Base-by-base conservation (phyloP, 495 filamentous ascomycete species). In the Hyaloscypha hepaticicola region DNA sequence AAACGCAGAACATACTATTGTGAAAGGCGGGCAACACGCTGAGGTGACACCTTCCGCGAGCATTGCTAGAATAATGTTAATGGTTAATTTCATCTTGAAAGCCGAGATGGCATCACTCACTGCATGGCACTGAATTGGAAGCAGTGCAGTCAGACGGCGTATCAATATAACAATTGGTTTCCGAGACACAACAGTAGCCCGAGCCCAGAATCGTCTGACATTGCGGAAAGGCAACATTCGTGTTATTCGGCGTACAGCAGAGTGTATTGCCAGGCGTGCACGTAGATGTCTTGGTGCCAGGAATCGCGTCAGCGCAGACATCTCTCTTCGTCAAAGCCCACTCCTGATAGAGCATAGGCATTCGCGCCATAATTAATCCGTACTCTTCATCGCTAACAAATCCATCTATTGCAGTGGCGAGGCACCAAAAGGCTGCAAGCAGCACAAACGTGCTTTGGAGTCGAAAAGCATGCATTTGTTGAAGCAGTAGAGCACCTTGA, bases 221-320 rank as follows among this genome's bases (percentile, higher is more conserved):
- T 52, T 61, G 34, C 1, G 56, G 21, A 25, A 58, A 58, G 4
- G n/a, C 27, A 38, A 24, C 11, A 41, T 24, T 41, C 5, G 33
- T 34, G 12, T 34, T 58, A 9, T 27, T 26, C 0, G 29, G 38
- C 38, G 22, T 22, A 38, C 58, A 61, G 41, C 58, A 61, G 6
- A 61, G 38, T 9, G 58, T 61, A 33, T 29, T 48, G 14, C 58
- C 58, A 7, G 58, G 58, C 28, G 58, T 49, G 26, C 58, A 61
- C 6, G 31, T 48, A 38, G 41, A 24, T 3, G 58, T 61, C 22
- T 48, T 33, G 1, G 58, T 61, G 12, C 58, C 58, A 5, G 33
- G 33, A 49, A 61, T 61, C 14, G 58, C 58, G 51, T 61, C 58
- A 19, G 58, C 26, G 27, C 58, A 61, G 28, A 48, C 58, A 25